Evolutionary conservation across 495 filamentous ascomycete species (phyloP).

Genomic region (Hypoxylon lienhwacheense): DNA sequence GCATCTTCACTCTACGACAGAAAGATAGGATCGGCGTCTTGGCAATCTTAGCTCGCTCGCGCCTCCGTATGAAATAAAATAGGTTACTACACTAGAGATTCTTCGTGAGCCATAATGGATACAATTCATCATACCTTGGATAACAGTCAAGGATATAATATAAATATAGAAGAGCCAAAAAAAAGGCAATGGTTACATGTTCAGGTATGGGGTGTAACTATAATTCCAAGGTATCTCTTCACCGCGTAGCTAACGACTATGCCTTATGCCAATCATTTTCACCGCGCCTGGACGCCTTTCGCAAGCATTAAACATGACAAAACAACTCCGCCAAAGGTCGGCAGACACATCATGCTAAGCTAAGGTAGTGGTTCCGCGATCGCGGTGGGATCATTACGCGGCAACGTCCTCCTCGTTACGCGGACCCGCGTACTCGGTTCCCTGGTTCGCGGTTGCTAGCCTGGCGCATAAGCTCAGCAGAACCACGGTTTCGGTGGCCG

Average conservation of each 20-base stretch:
- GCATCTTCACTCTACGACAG: slow-evolving; percentile 24
- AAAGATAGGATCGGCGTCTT: too few relatives aligned
- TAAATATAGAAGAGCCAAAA: too few relatives aligned
- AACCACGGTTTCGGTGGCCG: slow-evolving; percentile 95
- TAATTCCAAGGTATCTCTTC: slow-evolving; percentile 31
- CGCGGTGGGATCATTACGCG: slow-evolving; percentile 14
- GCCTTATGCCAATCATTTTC: slow-evolving; percentile 24
- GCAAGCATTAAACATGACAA: slow-evolving; percentile 8
- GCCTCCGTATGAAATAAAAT: background rate
- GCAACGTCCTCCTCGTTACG: slow-evolving; percentile 50
- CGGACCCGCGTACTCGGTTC: slow-evolving; percentile 57
- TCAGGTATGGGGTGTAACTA: slow-evolving; percentile 9
- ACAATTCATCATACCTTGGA: too few relatives aligned
- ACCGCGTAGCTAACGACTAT: slow-evolving; percentile 19
- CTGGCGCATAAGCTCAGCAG: slow-evolving; percentile 81
- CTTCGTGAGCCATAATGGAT: too few relatives aligned
- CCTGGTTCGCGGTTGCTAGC: slow-evolving; percentile 73
- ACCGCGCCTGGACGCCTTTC: slow-evolving; percentile 25
- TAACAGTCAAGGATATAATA: too few relatives aligned
- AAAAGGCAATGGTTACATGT: too few relatives aligned
- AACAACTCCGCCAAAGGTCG: slow-evolving; percentile 4
- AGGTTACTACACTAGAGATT: too few relatives aligned
- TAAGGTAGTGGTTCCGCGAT: background rate
- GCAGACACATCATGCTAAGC: background rate
- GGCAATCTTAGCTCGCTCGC: too few relatives aligned